Evolutionary conservation across 2,329 filamentous ascomycete species (phyloP).

Genomic region (Monilinia laxa): DNA sequence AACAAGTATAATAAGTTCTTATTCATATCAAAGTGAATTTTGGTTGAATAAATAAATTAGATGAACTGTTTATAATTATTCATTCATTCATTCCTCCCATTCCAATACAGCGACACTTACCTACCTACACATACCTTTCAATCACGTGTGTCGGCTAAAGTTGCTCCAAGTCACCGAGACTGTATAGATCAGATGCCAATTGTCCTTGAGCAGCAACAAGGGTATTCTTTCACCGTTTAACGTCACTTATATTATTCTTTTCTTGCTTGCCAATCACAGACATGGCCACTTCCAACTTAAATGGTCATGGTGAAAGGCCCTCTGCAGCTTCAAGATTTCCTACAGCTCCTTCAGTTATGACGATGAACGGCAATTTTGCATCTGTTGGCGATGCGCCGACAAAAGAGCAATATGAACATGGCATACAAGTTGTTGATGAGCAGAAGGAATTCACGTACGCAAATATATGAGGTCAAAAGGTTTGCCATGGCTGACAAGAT

Average conservation of each 20-base stretch:
- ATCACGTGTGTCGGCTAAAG: slow-evolving; percentile 17
- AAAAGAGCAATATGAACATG: slow-evolving; percentile 77
- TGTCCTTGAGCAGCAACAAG: slow-evolving; percentile 20
- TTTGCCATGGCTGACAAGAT: slow-evolving; percentile 28
- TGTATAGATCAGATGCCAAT: slow-evolving; percentile 21
- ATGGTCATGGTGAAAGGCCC: slow-evolving; percentile 35
- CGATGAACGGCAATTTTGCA: slow-evolving; percentile 80
- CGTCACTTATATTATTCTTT: slow-evolving; percentile 16
- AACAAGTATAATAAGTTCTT: neutral
- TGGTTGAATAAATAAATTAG: neutral
- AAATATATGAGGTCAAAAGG: slow-evolving; percentile 5
- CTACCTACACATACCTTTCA: too few relatives aligned
- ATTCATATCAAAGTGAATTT: neutral
- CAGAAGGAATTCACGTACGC: slow-evolving; percentile 94
- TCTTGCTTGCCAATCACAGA: slow-evolving; percentile 22
- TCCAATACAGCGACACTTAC: neutral
- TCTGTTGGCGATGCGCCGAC: slow-evolving; percentile 65
- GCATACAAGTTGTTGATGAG: slow-evolving; percentile 95
- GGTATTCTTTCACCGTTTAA: slow-evolving; percentile 16
- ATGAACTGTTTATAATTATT: slow-evolving; percentile 1
- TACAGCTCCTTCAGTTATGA: slow-evolving; percentile 40
- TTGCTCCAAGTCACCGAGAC: neutral
- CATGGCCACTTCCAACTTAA: slow-evolving; percentile 34
- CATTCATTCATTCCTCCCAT: neutral
- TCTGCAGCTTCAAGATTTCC: slow-evolving; percentile 36